Evolutionary conservation across 768 basidiomycete genomes (phyloP).

Genomic region (Tulasnella sp.): DNA sequence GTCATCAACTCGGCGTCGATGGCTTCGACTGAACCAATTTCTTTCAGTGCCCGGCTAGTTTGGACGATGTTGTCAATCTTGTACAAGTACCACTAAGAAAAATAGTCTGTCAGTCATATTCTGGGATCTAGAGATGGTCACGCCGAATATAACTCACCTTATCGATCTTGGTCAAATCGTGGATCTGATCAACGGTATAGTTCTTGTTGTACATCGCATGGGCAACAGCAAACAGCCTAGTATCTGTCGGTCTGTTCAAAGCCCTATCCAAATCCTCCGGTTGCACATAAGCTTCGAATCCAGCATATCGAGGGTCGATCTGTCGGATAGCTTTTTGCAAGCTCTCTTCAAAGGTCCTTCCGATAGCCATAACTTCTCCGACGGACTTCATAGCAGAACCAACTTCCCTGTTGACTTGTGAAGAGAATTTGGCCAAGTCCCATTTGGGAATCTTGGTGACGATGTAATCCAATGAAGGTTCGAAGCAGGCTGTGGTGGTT

Average conservation of each 20-base stretch:
- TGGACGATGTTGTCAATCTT: slow-evolving; percentile 98
- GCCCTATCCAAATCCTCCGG: slow-evolving; percentile 73
- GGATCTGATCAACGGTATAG: slow-evolving; percentile 80
- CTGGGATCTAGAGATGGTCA: neutral
- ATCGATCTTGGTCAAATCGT: slow-evolving; percentile 96
- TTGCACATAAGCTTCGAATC: slow-evolving; percentile 89
- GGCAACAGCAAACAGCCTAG: slow-evolving; percentile 91
- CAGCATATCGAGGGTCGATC: slow-evolving; percentile 92
- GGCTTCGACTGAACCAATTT: slow-evolving; percentile 51
- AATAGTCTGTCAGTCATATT: neutral
- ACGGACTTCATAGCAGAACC: slow-evolving; percentile 99
- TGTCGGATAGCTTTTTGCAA: slow-evolving; percentile 97
- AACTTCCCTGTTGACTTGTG: slow-evolving; percentile 85
- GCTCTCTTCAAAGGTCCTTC: slow-evolving; percentile 96
- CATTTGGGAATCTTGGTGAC: slow-evolving; percentile 99
- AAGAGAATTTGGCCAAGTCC: slow-evolving; percentile 95
- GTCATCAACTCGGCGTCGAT: slow-evolving; percentile 67
- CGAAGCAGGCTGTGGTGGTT: slow-evolving; percentile 90
- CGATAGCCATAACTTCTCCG: slow-evolving; percentile 99
- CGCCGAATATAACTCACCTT: slow-evolving; percentile 40
- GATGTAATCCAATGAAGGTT: slow-evolving; percentile 96
- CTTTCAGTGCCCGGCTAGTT: slow-evolving; percentile 63
- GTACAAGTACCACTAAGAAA: slow-evolving; percentile 81
- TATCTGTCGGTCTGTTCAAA: slow-evolving; percentile 77
- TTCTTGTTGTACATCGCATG: slow-evolving; percentile 92